Percentiles rank a stretch among this genome's conserved stretches.
These are phyloP conservation scores for Candida ascalaphidarum DNA, from an alignment of 805 yeast species.

Conservation along the genomic window DNA sequence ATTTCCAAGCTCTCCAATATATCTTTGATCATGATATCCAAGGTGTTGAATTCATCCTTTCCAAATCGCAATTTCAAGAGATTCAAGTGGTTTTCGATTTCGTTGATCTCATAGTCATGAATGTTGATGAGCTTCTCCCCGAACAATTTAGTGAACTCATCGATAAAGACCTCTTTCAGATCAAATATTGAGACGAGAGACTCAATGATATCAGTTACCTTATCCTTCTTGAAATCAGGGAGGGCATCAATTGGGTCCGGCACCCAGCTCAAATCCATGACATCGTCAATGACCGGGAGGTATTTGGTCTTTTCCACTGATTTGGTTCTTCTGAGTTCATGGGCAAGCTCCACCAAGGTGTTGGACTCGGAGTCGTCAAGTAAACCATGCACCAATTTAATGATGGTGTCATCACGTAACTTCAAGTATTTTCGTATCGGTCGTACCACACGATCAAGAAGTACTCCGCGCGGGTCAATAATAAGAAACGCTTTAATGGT, in stretches of 20 bases:
- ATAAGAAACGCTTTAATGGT: slow-evolving; percentile 64
- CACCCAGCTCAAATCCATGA: slow-evolving; percentile 51
- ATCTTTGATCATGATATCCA: slow-evolving; percentile 83
- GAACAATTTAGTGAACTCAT: slow-evolving; percentile 55
- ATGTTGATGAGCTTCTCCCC: slow-evolving; percentile 46
- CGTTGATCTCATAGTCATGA: slow-evolving; percentile 29
- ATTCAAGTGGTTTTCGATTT: slow-evolving; percentile 35
- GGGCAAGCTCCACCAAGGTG: slow-evolving; percentile 44
- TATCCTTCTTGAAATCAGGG: slow-evolving; percentile 65
- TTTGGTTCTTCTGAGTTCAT: slow-evolving; percentile 34
- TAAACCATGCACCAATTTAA: slow-evolving; percentile 62
- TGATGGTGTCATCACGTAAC: slow-evolving; percentile 66
- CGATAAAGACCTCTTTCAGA: slow-evolving; percentile 54
- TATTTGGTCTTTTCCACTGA: slow-evolving; percentile 1
- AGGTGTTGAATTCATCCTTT: slow-evolving; percentile 51
- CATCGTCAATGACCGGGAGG: slow-evolving; percentile 24
- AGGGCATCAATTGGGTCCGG: slow-evolving; percentile 90
- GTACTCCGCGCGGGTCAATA: slow-evolving; percentile 82
- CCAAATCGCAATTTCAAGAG: slow-evolving; percentile 59
- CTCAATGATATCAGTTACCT: slow-evolving; percentile 60
- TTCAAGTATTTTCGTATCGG: slow-evolving; percentile 68
- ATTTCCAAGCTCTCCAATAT: slow-evolving; percentile 46
- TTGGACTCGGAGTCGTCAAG: slow-evolving; percentile 33
- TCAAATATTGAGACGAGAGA: slow-evolving; percentile 67
- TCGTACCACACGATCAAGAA: slow-evolving; percentile 67